Conservation (phyloP, 306 rosid species). For the Vigna radiata region DNA sequence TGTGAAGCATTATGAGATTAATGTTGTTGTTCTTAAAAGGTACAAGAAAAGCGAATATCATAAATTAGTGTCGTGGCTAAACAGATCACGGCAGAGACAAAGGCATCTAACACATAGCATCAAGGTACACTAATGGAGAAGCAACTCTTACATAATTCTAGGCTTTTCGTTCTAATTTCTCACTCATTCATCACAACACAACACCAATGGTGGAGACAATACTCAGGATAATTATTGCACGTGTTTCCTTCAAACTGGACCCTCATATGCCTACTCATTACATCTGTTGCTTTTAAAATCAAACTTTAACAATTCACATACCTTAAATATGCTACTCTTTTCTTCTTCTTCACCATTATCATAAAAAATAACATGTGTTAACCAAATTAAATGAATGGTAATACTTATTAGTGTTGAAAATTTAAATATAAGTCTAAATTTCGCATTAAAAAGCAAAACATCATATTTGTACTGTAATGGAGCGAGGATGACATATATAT, state of each 20-base stretch:
- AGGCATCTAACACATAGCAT: slow-evolving; percentile 13
- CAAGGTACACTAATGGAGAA: slow-evolving; percentile 9
- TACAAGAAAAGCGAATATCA: background rate
- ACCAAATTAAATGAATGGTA: too few species aligned
- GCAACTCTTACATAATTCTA: slow-evolving; percentile 29
- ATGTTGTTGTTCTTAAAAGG: background rate
- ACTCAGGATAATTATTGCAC: slow-evolving; percentile 5
- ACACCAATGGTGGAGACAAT: slow-evolving; percentile 24
- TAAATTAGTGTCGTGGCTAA: slow-evolving; percentile 1
- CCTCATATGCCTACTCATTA: slow-evolving; percentile 23
- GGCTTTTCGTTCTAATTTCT: slow-evolving; percentile 23
- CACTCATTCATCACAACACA: background rate
- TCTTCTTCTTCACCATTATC: too few species aligned
- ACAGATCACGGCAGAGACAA: slow-evolving; percentile 29
- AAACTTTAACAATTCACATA: background rate
- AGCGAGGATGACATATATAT: too few species aligned
- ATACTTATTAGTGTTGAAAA: too few species aligned
- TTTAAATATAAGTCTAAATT: too few species aligned
- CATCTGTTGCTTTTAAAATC: background rate
- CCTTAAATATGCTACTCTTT: too few species aligned
- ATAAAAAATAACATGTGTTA: too few species aligned
- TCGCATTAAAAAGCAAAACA: too few species aligned
- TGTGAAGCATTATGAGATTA: too few species aligned
- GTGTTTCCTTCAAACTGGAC: slow-evolving; percentile 49
- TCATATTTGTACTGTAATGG: too few species aligned